phyloP scores from a whole-genome alignment of 2,329 filamentous ascomycete genomes.

The Cladosporium oxysporum region DNA sequence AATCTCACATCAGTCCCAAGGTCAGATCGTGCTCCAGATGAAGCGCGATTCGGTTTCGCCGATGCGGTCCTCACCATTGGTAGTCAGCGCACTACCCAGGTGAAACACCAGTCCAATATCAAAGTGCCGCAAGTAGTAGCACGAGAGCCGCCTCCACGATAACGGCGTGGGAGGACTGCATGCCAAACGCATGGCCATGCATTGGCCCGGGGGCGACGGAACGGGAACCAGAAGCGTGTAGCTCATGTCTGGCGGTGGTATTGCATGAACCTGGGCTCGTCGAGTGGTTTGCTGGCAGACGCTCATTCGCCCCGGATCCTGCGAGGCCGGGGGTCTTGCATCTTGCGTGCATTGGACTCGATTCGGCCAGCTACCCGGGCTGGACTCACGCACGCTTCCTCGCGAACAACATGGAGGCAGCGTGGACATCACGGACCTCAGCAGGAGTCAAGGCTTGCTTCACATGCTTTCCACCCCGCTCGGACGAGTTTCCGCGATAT shows the following conservation, averaged over 20 bases:
- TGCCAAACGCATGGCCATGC: conserved; percentile 18
- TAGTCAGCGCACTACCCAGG: conserved; percentile 17
- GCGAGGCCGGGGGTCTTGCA: conserved; percentile 23
- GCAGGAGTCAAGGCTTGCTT: neutral
- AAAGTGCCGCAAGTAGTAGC: conserved; percentile 22
- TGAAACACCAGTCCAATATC: conserved; percentile 21
- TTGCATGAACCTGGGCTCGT: conserved; percentile 26
- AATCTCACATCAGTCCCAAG: conserved; percentile 17
- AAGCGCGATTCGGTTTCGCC: conserved; percentile 17
- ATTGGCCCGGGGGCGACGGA: conserved; percentile 13
- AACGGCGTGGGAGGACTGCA: conserved; percentile 22
- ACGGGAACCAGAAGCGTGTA: conserved; percentile 5
- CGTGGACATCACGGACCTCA: conserved; percentile 10
- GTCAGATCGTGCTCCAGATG: conserved; percentile 16
- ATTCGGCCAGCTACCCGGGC: conserved; percentile 3
- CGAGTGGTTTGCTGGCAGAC: conserved; percentile 29
- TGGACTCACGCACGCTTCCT: conserved; percentile 3
- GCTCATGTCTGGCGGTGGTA: conserved; percentile 17
- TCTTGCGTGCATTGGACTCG: conserved; percentile 13
- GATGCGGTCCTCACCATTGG: conserved; percentile 21
- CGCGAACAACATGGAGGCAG: neutral
- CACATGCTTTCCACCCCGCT: neutral
- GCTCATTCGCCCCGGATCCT: conserved; percentile 28
- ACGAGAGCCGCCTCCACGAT: conserved; percentile 29
- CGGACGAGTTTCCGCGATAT: neutral